Conservation (phyloP, 768 basidiomycete species). For the Infundibulicybe gibba region DNA sequence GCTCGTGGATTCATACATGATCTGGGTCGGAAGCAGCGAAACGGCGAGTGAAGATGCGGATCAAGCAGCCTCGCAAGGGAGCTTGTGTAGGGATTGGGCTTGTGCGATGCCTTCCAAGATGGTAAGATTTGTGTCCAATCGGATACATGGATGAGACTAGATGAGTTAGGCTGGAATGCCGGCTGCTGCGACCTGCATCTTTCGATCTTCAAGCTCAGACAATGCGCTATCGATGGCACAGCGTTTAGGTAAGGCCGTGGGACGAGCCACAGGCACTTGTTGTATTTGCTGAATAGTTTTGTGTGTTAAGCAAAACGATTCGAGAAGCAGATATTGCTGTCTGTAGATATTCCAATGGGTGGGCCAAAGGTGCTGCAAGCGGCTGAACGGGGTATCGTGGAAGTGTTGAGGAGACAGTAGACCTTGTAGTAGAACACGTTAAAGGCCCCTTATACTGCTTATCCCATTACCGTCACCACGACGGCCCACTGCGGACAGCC, state of each 20-base stretch:
- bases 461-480: no score
- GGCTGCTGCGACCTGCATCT: constrained; percentile 57
- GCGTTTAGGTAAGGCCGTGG: constrained; percentile 60
- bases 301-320: constrained; percentile 55
- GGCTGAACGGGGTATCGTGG: constrained; percentile 60
- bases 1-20: constrained; percentile 73
- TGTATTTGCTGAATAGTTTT: constrained; percentile 11
- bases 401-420: constrained; percentile 28
- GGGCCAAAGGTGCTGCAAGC: constrained; percentile 46
- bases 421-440: constrained; percentile 1
- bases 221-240: constrained; percentile 71
- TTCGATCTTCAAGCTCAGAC: constrained; percentile 59
- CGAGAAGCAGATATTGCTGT: constrained; percentile 67
- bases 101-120: constrained; percentile 67
- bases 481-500: no score
- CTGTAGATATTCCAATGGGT: constrained; percentile 49
- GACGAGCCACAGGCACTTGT: constrained; percentile 5
- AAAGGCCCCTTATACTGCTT: no score
- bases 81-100: constrained; percentile 73
- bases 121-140: constrained; percentile 24
- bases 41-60: constrained; percentile 37
- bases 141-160: constrained; percentile 3
- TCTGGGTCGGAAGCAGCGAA: constrained; percentile 73
- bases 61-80: constrained; percentile 50
- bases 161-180: constrained; percentile 25